Conservation (phyloP, 2,329 filamentous ascomycete genomes). For the Xylaria sp. region DNA sequence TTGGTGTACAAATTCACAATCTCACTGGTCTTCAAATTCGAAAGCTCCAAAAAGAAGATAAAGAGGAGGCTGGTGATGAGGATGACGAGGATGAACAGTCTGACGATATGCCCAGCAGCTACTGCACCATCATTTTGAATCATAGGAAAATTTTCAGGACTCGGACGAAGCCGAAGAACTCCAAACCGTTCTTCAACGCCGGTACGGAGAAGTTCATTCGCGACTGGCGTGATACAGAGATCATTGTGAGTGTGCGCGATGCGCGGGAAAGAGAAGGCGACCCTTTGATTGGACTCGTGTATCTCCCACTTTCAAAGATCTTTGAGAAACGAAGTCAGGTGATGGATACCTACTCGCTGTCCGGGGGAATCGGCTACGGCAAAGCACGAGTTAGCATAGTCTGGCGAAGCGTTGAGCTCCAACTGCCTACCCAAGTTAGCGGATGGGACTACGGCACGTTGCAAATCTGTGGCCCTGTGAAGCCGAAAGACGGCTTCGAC, state of each 20-base stretch:
- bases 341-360: constrained; percentile 72
- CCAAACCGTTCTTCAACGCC: constrained; percentile 82
- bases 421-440: constrained; percentile 65
- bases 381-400: constrained; percentile 75
- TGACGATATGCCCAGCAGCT: constrained; percentile 73
- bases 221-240: constrained; percentile 73
- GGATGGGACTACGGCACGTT: constrained; percentile 80
- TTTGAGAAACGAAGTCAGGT: constrained; percentile 72
- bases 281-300: constrained; percentile 74
- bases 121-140: constrained; percentile 78
- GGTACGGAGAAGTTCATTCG: constrained; percentile 77
- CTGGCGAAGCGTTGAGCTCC: constrained; percentile 74
- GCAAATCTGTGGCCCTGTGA: constrained; percentile 66
- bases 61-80: constrained; percentile 58
- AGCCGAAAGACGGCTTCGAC: constrained; percentile 58
- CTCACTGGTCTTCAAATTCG: constrained; percentile 74
- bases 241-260: constrained; percentile 75
- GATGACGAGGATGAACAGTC: constrained; percentile 68
- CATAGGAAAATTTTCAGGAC: constrained; percentile 76
- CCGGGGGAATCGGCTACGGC: constrained; percentile 78
- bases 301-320: constrained; percentile 70
- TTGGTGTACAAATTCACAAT: constrained; percentile 77
- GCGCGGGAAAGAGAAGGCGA: constrained; percentile 75
- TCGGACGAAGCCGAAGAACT: constrained; percentile 79
- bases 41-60: constrained; percentile 64